Percentiles rank a stretch among this genome's conserved stretches.
Conservation (phyloP, 2,329 filamentous ascomycete species). For the Stemphylium lycopersici region DNA sequence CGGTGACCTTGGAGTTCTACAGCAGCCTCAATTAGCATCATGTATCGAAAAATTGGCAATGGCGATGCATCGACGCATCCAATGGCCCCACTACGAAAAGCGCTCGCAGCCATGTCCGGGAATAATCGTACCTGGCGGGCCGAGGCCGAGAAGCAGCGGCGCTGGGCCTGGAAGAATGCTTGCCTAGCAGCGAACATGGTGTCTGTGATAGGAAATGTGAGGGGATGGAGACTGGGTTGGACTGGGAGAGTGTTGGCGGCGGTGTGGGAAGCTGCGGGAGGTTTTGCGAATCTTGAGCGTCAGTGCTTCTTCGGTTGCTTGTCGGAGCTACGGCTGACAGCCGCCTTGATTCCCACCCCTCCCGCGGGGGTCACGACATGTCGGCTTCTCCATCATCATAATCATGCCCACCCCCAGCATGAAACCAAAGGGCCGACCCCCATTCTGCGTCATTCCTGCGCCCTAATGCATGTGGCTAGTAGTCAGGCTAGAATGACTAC, state of each 20-base stretch:
- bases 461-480: neutral
- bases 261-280: constrained; percentile 21
- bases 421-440: neutral
- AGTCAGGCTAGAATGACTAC: neutral
- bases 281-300: constrained; percentile 31
- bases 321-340: constrained; percentile 28
- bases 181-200: constrained; percentile 72
- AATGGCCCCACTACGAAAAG: constrained; percentile 27
- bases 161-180: constrained; percentile 57
- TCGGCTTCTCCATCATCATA: neutral
- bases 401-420: neutral
- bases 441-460: neutral
- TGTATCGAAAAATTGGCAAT: constrained; percentile 10
- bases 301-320: constrained; percentile 28
- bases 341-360: constrained; percentile 14
- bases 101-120: constrained; percentile 22
- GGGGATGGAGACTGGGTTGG: constrained; percentile 35
- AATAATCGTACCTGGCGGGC: constrained; percentile 55
- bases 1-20: constrained; percentile 94
- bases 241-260: constrained; percentile 28
- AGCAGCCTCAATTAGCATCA: constrained; percentile 32
- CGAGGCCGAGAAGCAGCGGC: constrained; percentile 60
- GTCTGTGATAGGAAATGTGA: constrained; percentile 25
- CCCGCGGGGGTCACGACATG: neutral
- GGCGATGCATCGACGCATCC: constrained; percentile 11